Evolutionary conservation across 2,329 filamentous ascomycete genomes (phyloP).

Genomic region (Lachnellula subtilissima): DNA sequence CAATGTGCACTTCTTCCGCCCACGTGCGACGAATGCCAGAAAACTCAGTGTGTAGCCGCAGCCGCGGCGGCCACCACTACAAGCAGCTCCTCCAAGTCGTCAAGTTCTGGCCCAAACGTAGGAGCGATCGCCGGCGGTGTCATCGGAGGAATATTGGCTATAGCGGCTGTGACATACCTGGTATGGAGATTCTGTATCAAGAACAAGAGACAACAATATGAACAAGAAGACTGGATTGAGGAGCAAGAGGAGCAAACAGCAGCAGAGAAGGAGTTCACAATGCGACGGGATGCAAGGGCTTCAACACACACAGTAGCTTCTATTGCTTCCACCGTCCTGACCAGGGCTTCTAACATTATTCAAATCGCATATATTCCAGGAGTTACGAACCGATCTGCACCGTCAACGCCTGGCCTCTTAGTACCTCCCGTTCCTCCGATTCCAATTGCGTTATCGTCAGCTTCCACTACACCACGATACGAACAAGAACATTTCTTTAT

Average conservation of each 20-base stretch:
- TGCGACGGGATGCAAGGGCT: constrained; percentile 57
- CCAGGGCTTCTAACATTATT: constrained; percentile 96
- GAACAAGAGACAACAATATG: constrained; percentile 65
- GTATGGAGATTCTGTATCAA: constrained; percentile 88
- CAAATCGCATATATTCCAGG: constrained; percentile 99
- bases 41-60: constrained; percentile 48
- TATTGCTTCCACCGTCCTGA: constrained; percentile 91
- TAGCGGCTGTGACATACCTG: constrained; percentile 71
- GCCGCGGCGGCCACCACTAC: constrained; percentile 20
- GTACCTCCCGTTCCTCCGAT: constrained; percentile 94
- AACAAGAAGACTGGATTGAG: constrained; percentile 53
- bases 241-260: constrained; percentile 46
- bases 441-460: constrained; percentile 58
- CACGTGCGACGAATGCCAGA: constrained; percentile 56
- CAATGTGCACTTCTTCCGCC: constrained; percentile 55
- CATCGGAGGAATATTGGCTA: constrained; percentile 71
- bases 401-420: constrained; percentile 73
- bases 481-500: constrained; percentile 91
- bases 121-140: constrained; percentile 92
- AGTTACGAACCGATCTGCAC: constrained; percentile 85
- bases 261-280: constrained; percentile 49
- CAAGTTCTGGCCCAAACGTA: constrained; percentile 54
- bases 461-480: constrained; percentile 52
- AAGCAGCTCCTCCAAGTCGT: constrained; percentile 28
- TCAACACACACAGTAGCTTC: constrained; percentile 85